Percentiles rank a stretch among this genome's conserved stretches.
phyloP scores from a whole-genome alignment of 768 basidiomycete species.

The Suillus sp. region DNA sequence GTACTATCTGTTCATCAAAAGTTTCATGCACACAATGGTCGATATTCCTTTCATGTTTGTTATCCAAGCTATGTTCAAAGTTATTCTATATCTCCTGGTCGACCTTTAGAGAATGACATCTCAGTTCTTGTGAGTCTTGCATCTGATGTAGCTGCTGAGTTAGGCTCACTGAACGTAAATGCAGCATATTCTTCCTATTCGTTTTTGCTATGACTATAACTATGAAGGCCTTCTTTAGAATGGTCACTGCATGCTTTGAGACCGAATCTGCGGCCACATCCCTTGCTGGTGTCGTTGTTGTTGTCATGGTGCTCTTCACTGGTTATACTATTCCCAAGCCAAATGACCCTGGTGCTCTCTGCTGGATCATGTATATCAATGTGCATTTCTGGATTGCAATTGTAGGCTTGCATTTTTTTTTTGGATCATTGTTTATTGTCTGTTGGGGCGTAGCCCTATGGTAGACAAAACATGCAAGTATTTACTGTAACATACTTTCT shows the following conservation, averaged over 20 bases:
- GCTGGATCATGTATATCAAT: constrained; percentile 68
- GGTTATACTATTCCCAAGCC: constrained; percentile 64
- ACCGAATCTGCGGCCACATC: constrained; percentile 64
- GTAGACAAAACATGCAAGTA: too few relatives aligned
- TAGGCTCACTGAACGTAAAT: constrained; percentile 31
- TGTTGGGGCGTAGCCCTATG: too few relatives aligned
- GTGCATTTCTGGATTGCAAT: constrained; percentile 31
- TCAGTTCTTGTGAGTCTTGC: constrained; percentile 64
- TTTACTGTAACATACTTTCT: too few relatives aligned
- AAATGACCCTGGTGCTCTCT: constrained; percentile 66
- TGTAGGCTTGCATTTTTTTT: not conserved
- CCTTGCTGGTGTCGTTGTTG: constrained; percentile 52
- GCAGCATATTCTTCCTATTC: constrained; percentile 67
- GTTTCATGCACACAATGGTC: constrained; percentile 63
- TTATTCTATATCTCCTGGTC: constrained; percentile 72
- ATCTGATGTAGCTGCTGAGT: constrained; percentile 6
- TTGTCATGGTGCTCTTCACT: constrained; percentile 57
- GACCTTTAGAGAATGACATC: constrained; percentile 53
- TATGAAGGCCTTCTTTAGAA: constrained; percentile 87
- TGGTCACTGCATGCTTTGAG: constrained; percentile 59
- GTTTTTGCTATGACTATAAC: constrained; percentile 63
- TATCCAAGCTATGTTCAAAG: constrained; percentile 59
- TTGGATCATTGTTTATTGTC: too few relatives aligned
- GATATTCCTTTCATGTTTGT: constrained; percentile 70
- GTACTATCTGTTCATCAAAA: constrained; percentile 54